Base-by-base conservation (phyloP, 2,329 filamentous ascomycete genomes). In the Coleophoma eucalyptorum region DNA sequence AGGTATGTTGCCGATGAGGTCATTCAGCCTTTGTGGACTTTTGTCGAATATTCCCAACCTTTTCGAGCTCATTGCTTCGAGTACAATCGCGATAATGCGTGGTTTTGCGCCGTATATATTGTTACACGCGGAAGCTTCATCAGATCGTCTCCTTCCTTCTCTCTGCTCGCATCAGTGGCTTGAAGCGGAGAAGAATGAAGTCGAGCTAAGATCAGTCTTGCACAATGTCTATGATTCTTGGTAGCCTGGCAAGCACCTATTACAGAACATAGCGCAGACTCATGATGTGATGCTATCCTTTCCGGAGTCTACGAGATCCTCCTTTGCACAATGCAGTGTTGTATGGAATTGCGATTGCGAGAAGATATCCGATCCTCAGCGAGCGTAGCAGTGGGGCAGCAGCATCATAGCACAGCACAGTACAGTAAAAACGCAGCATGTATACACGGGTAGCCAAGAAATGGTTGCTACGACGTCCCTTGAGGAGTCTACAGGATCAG, bases 1-100 rank as follows among this genome's bases (percentile, higher is more conserved):
- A 99, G 94, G 94, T 99, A 99, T 95, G 94, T 99, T 91, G 88
- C 91, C 85, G 79, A 83, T 87, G 79, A 86, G 86, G 85, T 82
- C 75, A 67, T 72, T 75, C 69, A 72, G 67, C 73, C 78, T 83
- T 79, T 79, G 35, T 79, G 81, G 84, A 84, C 80, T 87, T 85
- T 80, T 75, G 77, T 80, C 79, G 83, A 84, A 83, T 79, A 15
- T 38, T 26, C 26, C 26, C 26, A 26, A 26, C 26, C 26, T 26
- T 26, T 26, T 26, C 26, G 26, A 26, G 26, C 26, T 26, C 26
- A 26, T 26, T 26, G 26, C 26, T 26, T 26, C 26, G 26, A 26
- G 26, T 8, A 8, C 26, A 26, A 26, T 26, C 26, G 26, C 26
- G 26, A 26, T 26, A 26, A 26, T 8, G 26, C 26, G 26, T 26